These are phyloP conservation scores for Hypsizygus marmoreus DNA, from an alignment of 768 basidiomycete species.

Conservation along the genomic window DNA sequence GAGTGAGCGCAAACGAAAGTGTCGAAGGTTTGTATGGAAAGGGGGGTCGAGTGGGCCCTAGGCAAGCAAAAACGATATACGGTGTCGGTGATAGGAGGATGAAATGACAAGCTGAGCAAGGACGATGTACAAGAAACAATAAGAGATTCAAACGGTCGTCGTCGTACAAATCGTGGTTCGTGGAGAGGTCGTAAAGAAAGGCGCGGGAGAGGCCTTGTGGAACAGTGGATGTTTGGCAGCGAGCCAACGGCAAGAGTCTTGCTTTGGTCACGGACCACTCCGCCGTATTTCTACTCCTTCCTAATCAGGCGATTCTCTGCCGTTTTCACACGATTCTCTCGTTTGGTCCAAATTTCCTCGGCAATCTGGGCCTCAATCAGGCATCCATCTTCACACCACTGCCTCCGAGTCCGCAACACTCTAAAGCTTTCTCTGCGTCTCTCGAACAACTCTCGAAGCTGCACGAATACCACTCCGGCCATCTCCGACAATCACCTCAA, in stretches of 20 bases:
- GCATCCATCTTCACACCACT: no score
- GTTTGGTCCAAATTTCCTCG: constrained; percentile 13
- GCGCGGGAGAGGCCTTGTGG: constrained; percentile 32
- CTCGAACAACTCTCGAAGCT: background rate
- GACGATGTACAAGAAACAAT: constrained; percentile 42
- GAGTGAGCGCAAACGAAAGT: constrained; percentile 31
- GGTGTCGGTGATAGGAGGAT: constrained; percentile 29
- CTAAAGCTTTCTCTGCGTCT: background rate
- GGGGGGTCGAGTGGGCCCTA: constrained; percentile 20
- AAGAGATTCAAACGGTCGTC: constrained; percentile 36
- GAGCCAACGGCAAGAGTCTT: constrained; percentile 35
- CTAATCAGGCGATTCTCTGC: constrained; percentile 15
- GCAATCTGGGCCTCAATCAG: background rate
- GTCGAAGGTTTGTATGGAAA: constrained; percentile 24
- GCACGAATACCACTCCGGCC: constrained; percentile 4
- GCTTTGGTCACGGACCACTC: constrained; percentile 34
- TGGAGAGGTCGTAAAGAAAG: constrained; percentile 60
- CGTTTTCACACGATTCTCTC: constrained; percentile 19
- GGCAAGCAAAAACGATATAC: constrained; percentile 14
- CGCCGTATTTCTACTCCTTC: constrained; percentile 34
- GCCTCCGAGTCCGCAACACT: background rate
- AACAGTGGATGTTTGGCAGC: constrained; percentile 31
- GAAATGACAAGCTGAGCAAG: constrained; percentile 25
- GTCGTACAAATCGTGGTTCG: constrained; percentile 58
- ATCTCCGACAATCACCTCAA: constrained; percentile 9